These are phyloP conservation scores for Mortierella sp. DNA, from an alignment of 371 early-diverging fungal species.

Conservation along the genomic window DNA sequence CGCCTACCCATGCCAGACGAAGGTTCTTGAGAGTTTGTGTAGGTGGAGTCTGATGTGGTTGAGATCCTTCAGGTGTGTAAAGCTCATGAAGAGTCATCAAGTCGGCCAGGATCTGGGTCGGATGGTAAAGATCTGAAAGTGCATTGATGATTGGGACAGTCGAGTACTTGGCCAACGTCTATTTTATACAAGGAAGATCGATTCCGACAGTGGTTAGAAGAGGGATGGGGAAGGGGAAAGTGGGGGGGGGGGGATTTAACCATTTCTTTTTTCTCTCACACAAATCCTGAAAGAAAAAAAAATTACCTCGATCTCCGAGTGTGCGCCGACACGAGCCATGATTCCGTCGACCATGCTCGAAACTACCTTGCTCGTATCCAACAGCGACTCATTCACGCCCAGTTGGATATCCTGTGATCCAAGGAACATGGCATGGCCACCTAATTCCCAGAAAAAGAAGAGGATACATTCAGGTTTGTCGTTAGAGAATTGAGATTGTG, in stretches of 20 bases:
- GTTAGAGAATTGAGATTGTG: neutral
- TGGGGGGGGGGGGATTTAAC: neutral
- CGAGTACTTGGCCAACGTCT: constrained; percentile 86
- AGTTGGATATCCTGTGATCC: constrained; percentile 94
- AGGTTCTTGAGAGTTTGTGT: constrained; percentile 70
- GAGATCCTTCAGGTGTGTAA: constrained; percentile 54
- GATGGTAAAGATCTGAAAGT: constrained; percentile 92
- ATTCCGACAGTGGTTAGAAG: neutral
- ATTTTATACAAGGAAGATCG: constrained; percentile 3
- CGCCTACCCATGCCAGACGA: constrained; percentile 95
- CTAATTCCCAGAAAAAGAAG: constrained; percentile 56
- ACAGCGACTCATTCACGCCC: constrained; percentile 90
- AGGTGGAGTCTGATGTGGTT: constrained; percentile 53
- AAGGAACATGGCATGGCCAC: constrained; percentile 95
- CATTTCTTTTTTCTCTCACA: too few species aligned
- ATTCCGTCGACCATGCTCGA: constrained; percentile 95
- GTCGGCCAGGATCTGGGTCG: constrained; percentile 96
- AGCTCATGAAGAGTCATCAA: constrained; percentile 92
- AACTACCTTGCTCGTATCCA: constrained; percentile 90
- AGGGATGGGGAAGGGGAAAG: neutral
- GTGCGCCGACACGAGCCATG: constrained; percentile 91
- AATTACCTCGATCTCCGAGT: constrained; percentile 85
- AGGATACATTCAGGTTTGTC: neutral
- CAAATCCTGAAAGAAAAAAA: neutral
- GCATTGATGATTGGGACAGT: constrained; percentile 95